phyloP scores from a whole-genome alignment of 257 asterid genomes.

The Avicennia marina region DNA sequence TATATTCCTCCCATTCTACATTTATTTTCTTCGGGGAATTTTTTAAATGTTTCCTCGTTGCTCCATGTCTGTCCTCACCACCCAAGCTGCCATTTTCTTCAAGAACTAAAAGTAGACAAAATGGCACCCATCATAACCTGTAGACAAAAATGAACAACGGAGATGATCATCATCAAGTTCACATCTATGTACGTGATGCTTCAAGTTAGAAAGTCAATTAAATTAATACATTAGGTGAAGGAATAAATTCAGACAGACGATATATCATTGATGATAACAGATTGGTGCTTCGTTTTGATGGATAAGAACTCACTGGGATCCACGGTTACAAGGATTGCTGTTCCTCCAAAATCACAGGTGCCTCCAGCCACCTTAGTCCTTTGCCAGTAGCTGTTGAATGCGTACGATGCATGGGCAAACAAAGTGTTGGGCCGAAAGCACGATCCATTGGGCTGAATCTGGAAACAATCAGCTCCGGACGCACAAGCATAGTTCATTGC shows the following conservation, averaged over 20 bases:
- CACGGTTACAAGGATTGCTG: slow-evolving; percentile 77
- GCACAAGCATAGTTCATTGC: slow-evolving; percentile 95
- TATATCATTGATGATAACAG: no score
- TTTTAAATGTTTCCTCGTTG: no score
- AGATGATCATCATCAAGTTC: no score
- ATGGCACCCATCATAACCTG: slow-evolving; percentile 84
- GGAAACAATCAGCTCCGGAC: slow-evolving; percentile 81
- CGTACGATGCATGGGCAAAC: slow-evolving; percentile 87
- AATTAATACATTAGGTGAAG: background rate
- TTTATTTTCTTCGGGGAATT: no score
- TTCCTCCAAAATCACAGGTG: slow-evolving; percentile 89
- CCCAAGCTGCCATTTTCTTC: slow-evolving; percentile 11
- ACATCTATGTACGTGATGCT: no score
- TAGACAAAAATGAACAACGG: background rate
- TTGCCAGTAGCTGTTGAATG: slow-evolving; percentile 92
- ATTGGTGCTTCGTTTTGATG: background rate
- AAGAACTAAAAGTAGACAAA: slow-evolving; percentile 47
- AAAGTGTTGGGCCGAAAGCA: slow-evolving; percentile 76
- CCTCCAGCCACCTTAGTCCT: slow-evolving; percentile 72
- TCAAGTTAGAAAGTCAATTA: no score
- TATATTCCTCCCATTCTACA: no score
- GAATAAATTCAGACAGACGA: background rate
- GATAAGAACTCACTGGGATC: slow-evolving; percentile 74
- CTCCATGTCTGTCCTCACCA: background rate
- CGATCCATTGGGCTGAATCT: slow-evolving; percentile 62